These are phyloP conservation scores for Bacterosira constricta DNA, from an alignment of 108 stramenopile genomes.

Conservation along the genomic window DNA sequence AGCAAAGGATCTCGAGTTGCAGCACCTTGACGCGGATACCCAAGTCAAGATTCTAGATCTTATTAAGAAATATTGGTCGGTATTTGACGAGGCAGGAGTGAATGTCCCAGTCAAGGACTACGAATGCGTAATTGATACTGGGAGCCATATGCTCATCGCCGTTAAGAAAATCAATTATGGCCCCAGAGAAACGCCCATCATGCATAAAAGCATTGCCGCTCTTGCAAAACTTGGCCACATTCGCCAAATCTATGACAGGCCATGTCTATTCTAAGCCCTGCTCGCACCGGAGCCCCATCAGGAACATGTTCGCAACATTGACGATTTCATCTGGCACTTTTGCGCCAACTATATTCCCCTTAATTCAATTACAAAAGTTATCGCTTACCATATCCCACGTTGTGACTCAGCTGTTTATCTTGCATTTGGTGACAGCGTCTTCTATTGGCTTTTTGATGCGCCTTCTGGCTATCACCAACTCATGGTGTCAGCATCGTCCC, in stretches of 20 bases:
- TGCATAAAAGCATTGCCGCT: background rate
- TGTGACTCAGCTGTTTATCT: background rate
- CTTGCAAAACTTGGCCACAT: constrained; percentile 2
- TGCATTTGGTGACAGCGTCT: background rate
- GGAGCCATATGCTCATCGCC: background rate
- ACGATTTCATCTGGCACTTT: background rate
- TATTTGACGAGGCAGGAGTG: background rate
- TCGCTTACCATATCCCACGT: background rate
- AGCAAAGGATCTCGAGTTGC: background rate
- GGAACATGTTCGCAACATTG: background rate
- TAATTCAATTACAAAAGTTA: background rate
- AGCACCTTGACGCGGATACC: background rate
- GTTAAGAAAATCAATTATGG: constrained; percentile 6
- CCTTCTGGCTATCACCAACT: background rate
- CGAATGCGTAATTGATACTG: background rate
- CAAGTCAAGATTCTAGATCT: background rate
- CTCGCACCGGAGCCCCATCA: background rate
- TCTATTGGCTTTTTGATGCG: background rate
- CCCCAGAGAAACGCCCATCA: background rate
- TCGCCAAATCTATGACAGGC: background rate
- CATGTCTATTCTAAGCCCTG: background rate
- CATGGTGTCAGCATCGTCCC: background rate
- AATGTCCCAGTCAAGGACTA: background rate
- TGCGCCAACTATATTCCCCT: background rate
- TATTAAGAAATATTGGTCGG: background rate